Conservation (phyloP, 306 rosid genomes). For the Quercus rubra region DNA sequence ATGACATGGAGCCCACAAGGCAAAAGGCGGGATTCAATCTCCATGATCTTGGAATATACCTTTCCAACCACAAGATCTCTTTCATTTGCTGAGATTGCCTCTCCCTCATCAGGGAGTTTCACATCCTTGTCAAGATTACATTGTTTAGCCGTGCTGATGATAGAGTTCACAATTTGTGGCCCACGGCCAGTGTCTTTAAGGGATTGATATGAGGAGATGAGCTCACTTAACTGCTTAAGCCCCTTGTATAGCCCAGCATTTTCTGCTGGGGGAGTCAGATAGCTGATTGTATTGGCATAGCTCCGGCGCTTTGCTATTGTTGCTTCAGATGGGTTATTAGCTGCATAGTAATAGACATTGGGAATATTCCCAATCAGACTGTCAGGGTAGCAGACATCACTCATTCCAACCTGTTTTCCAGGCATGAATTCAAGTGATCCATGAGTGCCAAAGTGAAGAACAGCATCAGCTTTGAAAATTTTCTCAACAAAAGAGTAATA, state of each 20-base stretch:
- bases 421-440: conserved; percentile 99
- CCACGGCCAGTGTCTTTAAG: conserved; percentile 97
- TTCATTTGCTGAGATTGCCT: conserved; percentile 75
- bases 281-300: conserved; percentile 96
- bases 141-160: conserved; percentile 91
- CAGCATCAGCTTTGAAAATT: conserved; percentile 90
- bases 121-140: conserved; percentile 99
- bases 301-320: conserved; percentile 98
- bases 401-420: conserved; percentile 99
- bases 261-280: conserved; percentile 98
- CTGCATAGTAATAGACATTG: conserved; percentile 90
- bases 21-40: conserved; percentile 89
- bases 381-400: conserved; percentile 94
- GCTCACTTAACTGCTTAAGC: conserved; percentile 95
- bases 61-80: conserved; percentile 91
- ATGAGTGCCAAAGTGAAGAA: conserved; percentile 96
- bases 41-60: conserved; percentile 95
- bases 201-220: conserved; percentile 90
- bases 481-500: conserved; percentile 88
- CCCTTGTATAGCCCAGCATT: conserved; percentile 99
- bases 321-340: conserved; percentile 97
- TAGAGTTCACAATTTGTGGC: conserved; percentile 94
- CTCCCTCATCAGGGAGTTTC: conserved; percentile 77
- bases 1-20: conserved; percentile 97
- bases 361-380: conserved; percentile 95